Percentiles rank a stretch among this genome's conserved stretches.
Conservation (phyloP, 768 basidiomycete species). For the Daedalea quercina region DNA sequence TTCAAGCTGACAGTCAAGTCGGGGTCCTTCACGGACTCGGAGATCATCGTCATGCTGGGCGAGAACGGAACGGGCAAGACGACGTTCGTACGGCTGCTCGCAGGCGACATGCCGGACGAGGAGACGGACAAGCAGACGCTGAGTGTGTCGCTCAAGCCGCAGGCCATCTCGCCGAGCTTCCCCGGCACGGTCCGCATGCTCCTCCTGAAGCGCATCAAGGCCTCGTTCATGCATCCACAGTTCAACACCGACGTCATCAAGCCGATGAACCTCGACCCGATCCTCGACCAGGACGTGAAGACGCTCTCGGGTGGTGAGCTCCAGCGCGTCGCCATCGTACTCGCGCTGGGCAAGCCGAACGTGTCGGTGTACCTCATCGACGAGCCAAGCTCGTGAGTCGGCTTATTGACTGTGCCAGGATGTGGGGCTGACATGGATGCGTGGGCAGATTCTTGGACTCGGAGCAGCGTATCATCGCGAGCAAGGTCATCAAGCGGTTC, state of each 20-base stretch:
- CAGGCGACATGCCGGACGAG: slow-evolving; percentile 86
- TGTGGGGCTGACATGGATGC: neutral
- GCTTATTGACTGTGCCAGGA: neutral
- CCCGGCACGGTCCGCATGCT: slow-evolving; percentile 95
- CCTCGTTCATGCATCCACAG: slow-evolving; percentile 97
- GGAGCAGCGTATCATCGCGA: slow-evolving; percentile 97
- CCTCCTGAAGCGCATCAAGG: slow-evolving; percentile 89
- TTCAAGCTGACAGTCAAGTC: slow-evolving; percentile 94
- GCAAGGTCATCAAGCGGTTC: slow-evolving; percentile 98
- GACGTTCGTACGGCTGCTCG: slow-evolving; percentile 92
- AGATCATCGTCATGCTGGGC: slow-evolving; percentile 98
- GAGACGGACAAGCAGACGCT: slow-evolving; percentile 78
- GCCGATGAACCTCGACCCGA: slow-evolving; percentile 91
- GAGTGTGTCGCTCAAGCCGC: slow-evolving; percentile 93
- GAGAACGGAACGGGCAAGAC: slow-evolving; percentile 99
- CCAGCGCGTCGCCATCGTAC: slow-evolving; percentile 93
- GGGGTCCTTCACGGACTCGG: slow-evolving; percentile 96
- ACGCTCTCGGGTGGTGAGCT: slow-evolving; percentile 98
- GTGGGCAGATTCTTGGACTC: slow-evolving; percentile 83
- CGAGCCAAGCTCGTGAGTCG: slow-evolving; percentile 73
- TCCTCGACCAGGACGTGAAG: slow-evolving; percentile 98
- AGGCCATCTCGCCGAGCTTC: slow-evolving; percentile 98
- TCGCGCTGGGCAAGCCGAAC: slow-evolving; percentile 83
- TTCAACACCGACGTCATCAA: slow-evolving; percentile 98
- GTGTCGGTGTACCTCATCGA: slow-evolving; percentile 92